Evolutionary conservation across 192 early-diverging fungal genomes (phyloP), one percentile per base, ranked within the genome.

Genomic region (Entophlyctis helioformis): DNA sequence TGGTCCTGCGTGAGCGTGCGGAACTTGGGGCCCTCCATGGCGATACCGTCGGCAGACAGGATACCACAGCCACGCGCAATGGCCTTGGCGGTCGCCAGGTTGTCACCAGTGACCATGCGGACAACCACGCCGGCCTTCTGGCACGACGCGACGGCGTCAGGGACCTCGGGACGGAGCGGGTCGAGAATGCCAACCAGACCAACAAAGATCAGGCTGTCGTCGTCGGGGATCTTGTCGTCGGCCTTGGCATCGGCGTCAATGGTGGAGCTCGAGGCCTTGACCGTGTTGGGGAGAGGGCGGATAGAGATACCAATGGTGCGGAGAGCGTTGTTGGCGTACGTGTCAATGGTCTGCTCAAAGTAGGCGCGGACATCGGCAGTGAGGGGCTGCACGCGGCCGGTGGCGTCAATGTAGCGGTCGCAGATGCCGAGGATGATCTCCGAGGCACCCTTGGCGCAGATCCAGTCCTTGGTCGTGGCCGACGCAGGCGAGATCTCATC

Each of bases 71-170:
- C 83, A 10, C 71, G 82, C 26, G 94, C 96, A 62, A 99, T 99
- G 5, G 89, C 83, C 31, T 82, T 77, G 1, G 96, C 96, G 1
- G 96, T 99, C 0, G 83, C 63, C 36, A 89, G 46, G 54, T 95
- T 95, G 69, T 99, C 96, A 40, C 96, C 96, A 1, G 96, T 99
- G 16, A 99, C 92, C 96, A 99, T 99, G 12, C 94, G 83, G 36
- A 99, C 88, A 66, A 83, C 75, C 23, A 99, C 85, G 39, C 96
- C 92, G 20, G 96, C 96, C 24, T 74, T 69, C 57, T 82, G 81
- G 58, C 92, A 97, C 15, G 69, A 57, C n/a, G 69, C 59, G 25
- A 99, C 96, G 25, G 92, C 91, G 48, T 83, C 86, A 4, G 83
- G 78, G 2, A 99, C 96, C 42, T 92, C 96, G 1, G 86, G 82